These are phyloP conservation scores for Pyrenophora tritici-repentis DNA, from an alignment of 2,329 filamentous ascomycete species.

Conservation along the genomic window DNA sequence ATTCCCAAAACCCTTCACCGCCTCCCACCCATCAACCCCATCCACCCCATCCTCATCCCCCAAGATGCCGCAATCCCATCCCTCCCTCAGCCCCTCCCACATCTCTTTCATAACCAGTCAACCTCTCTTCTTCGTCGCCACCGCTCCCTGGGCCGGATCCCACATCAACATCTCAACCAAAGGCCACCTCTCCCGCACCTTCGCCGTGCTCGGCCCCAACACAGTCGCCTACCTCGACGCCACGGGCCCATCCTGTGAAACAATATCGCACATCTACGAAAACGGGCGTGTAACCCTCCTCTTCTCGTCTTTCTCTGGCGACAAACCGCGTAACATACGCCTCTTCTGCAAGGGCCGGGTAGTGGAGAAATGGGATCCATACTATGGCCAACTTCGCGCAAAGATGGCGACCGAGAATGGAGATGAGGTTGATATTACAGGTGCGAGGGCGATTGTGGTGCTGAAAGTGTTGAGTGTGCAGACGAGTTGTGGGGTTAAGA, in stretches of 20 bases:
- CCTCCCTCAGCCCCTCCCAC: constrained; percentile 61
- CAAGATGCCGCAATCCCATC: constrained; percentile 64
- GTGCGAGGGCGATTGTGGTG: constrained; percentile 61
- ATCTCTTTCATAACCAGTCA: constrained; percentile 68
- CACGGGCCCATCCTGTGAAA: constrained; percentile 77
- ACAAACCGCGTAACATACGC: constrained; percentile 64
- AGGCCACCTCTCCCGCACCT: constrained; percentile 66
- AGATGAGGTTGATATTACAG: constrained; percentile 30
- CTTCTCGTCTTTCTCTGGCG: constrained; percentile 67
- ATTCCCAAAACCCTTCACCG: constrained; percentile 4
- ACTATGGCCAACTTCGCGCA: constrained; percentile 40
- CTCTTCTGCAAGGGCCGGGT: constrained; percentile 66
- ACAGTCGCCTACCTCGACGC: constrained; percentile 73
- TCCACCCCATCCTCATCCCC: no score
- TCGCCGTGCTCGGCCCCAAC: constrained; percentile 64
- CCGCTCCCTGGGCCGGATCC: constrained; percentile 67
- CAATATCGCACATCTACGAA: constrained; percentile 75
- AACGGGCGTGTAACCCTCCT: constrained; percentile 76
- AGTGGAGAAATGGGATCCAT: constrained; percentile 62
- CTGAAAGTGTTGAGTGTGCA: constrained; percentile 66
- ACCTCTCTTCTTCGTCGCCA: constrained; percentile 76
- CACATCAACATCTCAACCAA: constrained; percentile 82
- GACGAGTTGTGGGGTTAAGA: constrained; percentile 69
- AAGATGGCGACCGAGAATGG: constrained; percentile 50
- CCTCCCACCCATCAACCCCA: not conserved